Evolutionary conservation across 2,329 filamentous ascomycete genomes (phyloP), one percentile per base, ranked within the genome.

Genomic region (Calonectria crousiana): DNA sequence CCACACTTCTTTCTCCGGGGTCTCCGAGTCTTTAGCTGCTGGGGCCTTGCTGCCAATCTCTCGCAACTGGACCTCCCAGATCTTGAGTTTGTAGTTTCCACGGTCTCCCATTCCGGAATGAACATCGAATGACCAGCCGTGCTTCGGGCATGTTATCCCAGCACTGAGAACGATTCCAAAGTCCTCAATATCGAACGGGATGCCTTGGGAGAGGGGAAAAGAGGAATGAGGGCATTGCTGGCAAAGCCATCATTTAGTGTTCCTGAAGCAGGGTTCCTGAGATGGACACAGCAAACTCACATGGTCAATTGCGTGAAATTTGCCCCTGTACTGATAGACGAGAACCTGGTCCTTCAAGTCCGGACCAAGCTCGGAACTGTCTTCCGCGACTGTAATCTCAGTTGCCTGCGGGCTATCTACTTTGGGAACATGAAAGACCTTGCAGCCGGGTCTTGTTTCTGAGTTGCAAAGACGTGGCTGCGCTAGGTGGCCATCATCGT

Each of bases 111-210:
- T 86, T 0, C 93, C 93, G 0, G 92, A 90, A 67, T 91, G 90
- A 3, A 94, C 78, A 80, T 95, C 93, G 82, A 94, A 95, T 0
- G 92, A 92, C 93, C 93, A 95, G 6, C 87, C 90, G 75, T 94
- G 93, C 75, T 93, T 93, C 0, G 92, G 92, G 81, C 93, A 95
- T 0, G 88, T 89, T 4, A 95, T 84, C 0, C 92, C 93, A 0
- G 91, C 88, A 69, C 91, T 93, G 9, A 93, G 82, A 6, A 89
- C 86, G 3, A 93, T 84, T 0, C 93, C 93, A 80, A 94, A 95
- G 74, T 95, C 93, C 77, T 95, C 93, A 78, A 95, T 94, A 69
- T 95, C 93, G 72, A 94, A 94, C 0, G 92, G 86, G 0, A 84
- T 89, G 0, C 91, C 92, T 53, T 90, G 87, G 0, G 92, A 93